Evolutionary conservation across 2,329 filamentous ascomycete genomes (phyloP).

Genomic region (Thelonectria discophora): DNA sequence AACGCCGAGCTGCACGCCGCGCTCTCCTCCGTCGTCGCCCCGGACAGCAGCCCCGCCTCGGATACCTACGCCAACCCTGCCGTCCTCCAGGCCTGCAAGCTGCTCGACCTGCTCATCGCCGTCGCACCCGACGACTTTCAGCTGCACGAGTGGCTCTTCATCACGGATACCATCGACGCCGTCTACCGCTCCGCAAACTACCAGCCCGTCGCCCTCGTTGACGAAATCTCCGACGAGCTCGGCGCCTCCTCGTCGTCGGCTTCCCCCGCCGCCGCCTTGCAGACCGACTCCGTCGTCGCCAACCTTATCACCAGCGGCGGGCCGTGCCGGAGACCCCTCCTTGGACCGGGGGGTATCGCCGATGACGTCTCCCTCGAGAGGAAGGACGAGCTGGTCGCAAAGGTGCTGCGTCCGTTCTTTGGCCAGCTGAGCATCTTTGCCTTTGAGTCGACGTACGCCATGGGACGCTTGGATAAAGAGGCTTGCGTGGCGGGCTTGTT

Average conservation of each 20-base stretch:
- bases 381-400: constrained; percentile 75
- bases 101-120: constrained; percentile 88
- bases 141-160: constrained; percentile 96
- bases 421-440: constrained; percentile 90
- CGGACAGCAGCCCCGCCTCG: constrained; percentile 67
- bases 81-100: constrained; percentile 90
- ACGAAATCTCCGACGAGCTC: constrained; percentile 83
- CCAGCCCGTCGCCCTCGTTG: constrained; percentile 78
- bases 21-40: constrained; percentile 76
- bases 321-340: constrained; percentile 56
- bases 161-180: constrained; percentile 96
- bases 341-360: constrained; percentile 62
- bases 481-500: constrained; percentile 71
- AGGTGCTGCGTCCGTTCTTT: constrained; percentile 87
- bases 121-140: constrained; percentile 95
- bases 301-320: constrained; percentile 48
- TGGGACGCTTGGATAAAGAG: constrained; percentile 74
- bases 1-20: constrained; percentile 86
- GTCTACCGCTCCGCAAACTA: constrained; percentile 81
- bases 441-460: constrained; percentile 92
- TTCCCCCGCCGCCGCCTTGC: constrained; percentile 44
- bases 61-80: constrained; percentile 81
- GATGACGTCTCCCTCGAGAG: constrained; percentile 67
- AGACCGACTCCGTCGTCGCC: constrained; percentile 49
- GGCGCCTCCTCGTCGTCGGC: constrained; percentile 54